Percentiles rank a stretch among this genome's conserved stretches.
Evolutionary conservation across 2,329 filamentous ascomycete genomes (phyloP).

Genomic region (Fusarium newnesense): DNA sequence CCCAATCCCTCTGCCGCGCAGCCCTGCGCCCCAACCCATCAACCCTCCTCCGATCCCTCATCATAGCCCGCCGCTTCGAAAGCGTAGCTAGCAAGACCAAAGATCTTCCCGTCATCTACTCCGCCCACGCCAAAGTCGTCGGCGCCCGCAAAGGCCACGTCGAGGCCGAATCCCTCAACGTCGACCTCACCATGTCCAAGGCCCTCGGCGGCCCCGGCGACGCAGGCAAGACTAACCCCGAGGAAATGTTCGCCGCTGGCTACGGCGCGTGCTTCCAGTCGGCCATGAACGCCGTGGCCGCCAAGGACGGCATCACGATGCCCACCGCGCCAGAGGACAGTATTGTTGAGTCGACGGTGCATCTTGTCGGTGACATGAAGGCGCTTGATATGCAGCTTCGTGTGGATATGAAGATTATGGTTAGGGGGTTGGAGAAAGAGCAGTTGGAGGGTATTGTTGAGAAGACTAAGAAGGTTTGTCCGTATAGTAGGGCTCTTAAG

Average conservation of each 20-base stretch:
- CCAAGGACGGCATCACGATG: conserved; percentile 10
- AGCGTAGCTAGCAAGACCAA: background rate
- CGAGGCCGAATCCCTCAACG: conserved; percentile 24
- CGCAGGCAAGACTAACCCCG: conserved; percentile 15
- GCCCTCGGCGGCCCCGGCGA: conserved; percentile 18
- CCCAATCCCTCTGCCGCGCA: conserved; percentile 1
- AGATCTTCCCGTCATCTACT: background rate
- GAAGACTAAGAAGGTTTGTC: conserved; percentile 7
- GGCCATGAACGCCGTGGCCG: conserved; percentile 18
- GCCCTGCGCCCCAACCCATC: background rate
- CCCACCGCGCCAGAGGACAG: conserved; percentile 12
- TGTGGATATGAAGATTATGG: conserved; percentile 23
- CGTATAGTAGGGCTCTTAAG: conserved; percentile 5
- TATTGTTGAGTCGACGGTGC: conserved; percentile 17
- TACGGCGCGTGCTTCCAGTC: conserved; percentile 26
- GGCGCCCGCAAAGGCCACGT: conserved; percentile 21
- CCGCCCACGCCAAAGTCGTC: conserved; percentile 18
- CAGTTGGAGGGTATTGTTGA: conserved; percentile 2
- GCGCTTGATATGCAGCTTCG: conserved; percentile 8
- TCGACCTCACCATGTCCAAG: conserved; percentile 27
- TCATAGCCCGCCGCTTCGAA: background rate
- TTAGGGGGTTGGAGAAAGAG: background rate
- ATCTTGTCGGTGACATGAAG: conserved; percentile 22
- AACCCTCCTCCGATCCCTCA: background rate
- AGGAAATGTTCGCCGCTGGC: conserved; percentile 19